Conservation (phyloP, 2,329 filamentous ascomycete genomes). For the Bipolaris gigantea region DNA sequence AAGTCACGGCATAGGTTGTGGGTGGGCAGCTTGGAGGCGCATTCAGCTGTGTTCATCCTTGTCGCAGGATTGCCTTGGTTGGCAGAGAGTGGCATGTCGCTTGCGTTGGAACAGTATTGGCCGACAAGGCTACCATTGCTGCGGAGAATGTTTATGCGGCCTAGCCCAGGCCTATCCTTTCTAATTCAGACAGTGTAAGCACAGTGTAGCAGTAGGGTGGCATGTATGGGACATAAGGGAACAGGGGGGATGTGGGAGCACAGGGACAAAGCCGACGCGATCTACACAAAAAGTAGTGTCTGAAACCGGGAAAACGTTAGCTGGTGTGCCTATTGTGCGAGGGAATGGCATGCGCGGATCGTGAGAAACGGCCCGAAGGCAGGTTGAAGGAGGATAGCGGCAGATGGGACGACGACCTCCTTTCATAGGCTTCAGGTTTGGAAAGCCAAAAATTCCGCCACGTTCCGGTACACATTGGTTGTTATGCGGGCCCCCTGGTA, state of each 20-base stretch:
- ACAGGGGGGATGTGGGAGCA: neutral
- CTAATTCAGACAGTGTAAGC: neutral
- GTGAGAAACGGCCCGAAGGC: neutral
- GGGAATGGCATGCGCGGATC: neutral
- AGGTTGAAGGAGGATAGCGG: neutral
- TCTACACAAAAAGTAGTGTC: neutral
- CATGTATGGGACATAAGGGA: neutral
- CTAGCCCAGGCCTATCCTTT: neutral
- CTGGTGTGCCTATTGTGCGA: neutral
- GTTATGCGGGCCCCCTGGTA: neutral
- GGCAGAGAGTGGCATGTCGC: neutral
- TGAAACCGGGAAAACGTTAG: neutral
- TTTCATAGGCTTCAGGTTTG: neutral
- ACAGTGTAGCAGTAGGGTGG: no score
- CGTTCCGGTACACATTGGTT: neutral
- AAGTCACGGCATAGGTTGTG: no score
- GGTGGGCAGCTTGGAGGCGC: neutral
- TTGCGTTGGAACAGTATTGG: neutral
- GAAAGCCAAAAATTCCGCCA: neutral
- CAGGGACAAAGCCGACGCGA: neutral
- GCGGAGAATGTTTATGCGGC: neutral
- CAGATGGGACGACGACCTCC: neutral
- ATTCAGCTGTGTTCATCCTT: neutral
- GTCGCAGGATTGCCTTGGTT: neutral
- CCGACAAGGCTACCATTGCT: neutral